These are phyloP conservation scores for Phallus indusiatus DNA, from an alignment of 768 basidiomycete genomes.

Conservation along the genomic window DNA sequence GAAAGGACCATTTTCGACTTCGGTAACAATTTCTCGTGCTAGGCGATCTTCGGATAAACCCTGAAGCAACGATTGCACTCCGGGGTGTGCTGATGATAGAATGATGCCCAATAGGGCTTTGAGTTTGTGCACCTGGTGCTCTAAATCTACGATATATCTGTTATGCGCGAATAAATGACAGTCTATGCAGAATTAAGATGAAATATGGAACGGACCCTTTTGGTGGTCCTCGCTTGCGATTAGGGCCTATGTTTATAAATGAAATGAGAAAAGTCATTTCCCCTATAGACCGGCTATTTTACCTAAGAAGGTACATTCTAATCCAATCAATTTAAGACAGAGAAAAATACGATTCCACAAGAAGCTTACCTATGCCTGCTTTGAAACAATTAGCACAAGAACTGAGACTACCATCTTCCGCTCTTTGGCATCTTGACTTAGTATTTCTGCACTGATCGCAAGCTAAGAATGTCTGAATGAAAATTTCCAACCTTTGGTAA, in stretches of 20 bases:
- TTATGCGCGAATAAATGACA: not conserved
- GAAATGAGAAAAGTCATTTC: slow-evolving; percentile 10
- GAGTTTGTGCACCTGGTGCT: slow-evolving; percentile 81
- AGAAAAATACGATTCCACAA: not conserved
- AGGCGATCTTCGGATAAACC: slow-evolving; percentile 58
- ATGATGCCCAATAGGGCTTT: slow-evolving; percentile 82
- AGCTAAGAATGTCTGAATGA: slow-evolving; percentile 29
- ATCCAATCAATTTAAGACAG: slow-evolving; percentile 18
- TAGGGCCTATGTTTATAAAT: slow-evolving; percentile 33
- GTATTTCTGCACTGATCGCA: slow-evolving; percentile 87
- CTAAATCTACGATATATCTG: slow-evolving; percentile 81
- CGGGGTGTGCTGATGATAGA: slow-evolving; percentile 38
- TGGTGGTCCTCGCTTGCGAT: slow-evolving; percentile 75
- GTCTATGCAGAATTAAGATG: not conserved
- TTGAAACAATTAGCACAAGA: slow-evolving; percentile 66
- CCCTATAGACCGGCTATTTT: not conserved
- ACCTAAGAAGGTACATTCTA: slow-evolving; percentile 62
- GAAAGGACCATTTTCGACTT: slow-evolving; percentile 72
- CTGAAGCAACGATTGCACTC: slow-evolving; percentile 34
- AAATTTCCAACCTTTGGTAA: not conserved
- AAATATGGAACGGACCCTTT: slow-evolving; percentile 38
- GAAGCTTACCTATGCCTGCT: slow-evolving; percentile 6
- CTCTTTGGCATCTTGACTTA: slow-evolving; percentile 78
- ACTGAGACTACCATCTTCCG: slow-evolving; percentile 40
- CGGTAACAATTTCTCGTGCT: slow-evolving; percentile 69